Evolutionary conservation across 306 rosid genomes (phyloP), one percentile per base, ranked within the genome.

Genomic region (Trifolium subterraneum): DNA sequence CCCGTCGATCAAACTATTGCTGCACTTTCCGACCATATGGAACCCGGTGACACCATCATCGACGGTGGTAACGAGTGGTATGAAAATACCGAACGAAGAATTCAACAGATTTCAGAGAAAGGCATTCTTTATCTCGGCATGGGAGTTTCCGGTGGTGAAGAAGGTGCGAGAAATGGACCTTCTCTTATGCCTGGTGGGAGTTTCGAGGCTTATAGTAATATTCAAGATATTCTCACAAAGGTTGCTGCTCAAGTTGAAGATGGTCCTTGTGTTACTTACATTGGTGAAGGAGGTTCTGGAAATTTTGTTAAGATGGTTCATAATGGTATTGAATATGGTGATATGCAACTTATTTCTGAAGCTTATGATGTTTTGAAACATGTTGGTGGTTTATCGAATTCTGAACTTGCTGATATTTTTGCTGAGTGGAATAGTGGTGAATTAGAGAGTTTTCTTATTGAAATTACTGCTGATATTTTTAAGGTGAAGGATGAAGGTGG

Each of bases 61-160:
- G 96, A 93, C 56, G 97, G 98, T 15, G 98, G 98, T 4, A 93
- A 93, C 76, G 98, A 93, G 75, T 93, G 98, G 97, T 93, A 93
- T 20, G 85, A 87, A 67, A 93, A 93, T 42, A 91, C 96, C 13
- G 98, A 93, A 65, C 92, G 97, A 15, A 81, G 96, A 38, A 93
- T 89, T 42, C 41, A 7, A 0, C 82, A 86, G 3, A 93, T 81
- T 11, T 22, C 80, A 0, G 64, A 79, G 0, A 75, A 74, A 11
- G 98, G 97, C 0, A 38, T 93, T 23, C 88, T 93, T 9, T 93
- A 93, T 50, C 81, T 93, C 15, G 94, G 97, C 10, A 93, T 93
- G 96, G 98, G 96, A 0, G 98, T 93, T 51, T 91, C 96, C 18
- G 98, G 98, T 2, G 97, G 97, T 5, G 98, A 93, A 76, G 98